phyloP scores from a whole-genome alignment of 805 yeast species.

The Martiniozyma abietophila region DNA sequence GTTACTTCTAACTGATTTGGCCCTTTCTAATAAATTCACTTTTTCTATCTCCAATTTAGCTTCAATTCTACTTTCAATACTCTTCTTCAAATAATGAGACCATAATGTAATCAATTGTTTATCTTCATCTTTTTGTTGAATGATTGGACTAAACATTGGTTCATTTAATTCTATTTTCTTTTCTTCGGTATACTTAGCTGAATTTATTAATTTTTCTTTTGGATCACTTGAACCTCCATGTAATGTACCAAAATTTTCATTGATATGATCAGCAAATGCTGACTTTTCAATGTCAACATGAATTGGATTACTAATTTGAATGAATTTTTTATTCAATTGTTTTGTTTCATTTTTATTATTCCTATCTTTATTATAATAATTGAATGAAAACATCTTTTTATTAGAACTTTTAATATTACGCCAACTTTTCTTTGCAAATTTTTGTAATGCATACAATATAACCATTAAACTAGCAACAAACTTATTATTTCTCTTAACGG shows the following conservation, averaged over 20 bases:
- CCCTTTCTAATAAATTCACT: conserved; percentile 8
- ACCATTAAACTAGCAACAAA: conserved; percentile 19
- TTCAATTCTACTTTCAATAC: conserved; percentile 20
- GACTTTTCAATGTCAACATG: conserved; percentile 8
- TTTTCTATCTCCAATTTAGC: conserved; percentile 21
- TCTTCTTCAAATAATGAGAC: conserved; percentile 21
- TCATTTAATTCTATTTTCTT: not conserved
- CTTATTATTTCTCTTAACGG: conserved; percentile 24
- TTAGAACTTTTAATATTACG: conserved; percentile 12
- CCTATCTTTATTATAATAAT: not conserved
- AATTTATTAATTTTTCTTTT: not conserved
- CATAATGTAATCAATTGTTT: conserved; percentile 18
- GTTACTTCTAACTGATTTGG: conserved; percentile 6
- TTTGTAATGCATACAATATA: conserved; percentile 12
- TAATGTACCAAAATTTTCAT: conserved; percentile 3
- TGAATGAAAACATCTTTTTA: conserved; percentile 9
- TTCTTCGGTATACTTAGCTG: not conserved
- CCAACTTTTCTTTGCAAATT: conserved; percentile 14
- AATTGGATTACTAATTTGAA: conserved; percentile 6
- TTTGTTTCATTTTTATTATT: not conserved
- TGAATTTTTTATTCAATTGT: not conserved
- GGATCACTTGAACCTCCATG: not conserved
- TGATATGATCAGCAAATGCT: conserved; percentile 4
- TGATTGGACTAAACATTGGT: not conserved
- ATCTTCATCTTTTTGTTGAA: conserved; percentile 6